Percentiles rank a stretch among this genome's conserved stretches.
Evolutionary conservation across 2,329 filamentous ascomycete species (phyloP).

Genomic region (Cladosporium halotolerans): DNA sequence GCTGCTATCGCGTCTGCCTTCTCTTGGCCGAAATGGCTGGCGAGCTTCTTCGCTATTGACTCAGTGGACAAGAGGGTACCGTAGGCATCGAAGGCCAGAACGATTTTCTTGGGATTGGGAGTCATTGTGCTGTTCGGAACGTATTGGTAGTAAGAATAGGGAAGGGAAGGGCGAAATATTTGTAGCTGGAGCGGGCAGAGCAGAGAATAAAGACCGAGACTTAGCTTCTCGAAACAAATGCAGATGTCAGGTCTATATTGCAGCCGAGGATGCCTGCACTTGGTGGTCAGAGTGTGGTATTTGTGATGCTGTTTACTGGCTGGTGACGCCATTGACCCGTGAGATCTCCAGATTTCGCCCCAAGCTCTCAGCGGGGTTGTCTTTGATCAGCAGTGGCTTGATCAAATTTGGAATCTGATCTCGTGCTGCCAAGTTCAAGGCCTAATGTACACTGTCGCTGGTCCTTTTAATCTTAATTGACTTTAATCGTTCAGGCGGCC

Average conservation of each 20-base stretch:
- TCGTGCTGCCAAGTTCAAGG: no score
- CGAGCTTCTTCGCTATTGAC: conserved; percentile 57
- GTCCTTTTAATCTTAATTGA: no score
- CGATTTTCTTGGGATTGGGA: conserved; percentile 4
- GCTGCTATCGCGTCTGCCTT: conserved; percentile 52
- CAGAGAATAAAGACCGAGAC: background rate
- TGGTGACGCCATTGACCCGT: conserved; percentile 6
- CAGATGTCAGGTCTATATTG: no score
- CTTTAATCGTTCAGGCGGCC: no score
- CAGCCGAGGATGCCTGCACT: no score
- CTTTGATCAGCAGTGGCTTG: background rate
- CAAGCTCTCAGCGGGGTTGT: background rate
- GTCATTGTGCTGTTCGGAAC: background rate
- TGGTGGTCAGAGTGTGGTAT: no score
- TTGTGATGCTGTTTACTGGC: no score
- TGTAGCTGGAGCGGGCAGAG: background rate
- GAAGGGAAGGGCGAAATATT: background rate
- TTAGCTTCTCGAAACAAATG: background rate
- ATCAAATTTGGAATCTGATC: background rate
- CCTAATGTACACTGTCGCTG: no score
- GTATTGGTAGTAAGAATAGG: background rate
- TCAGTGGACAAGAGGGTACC: conserved; percentile 68
- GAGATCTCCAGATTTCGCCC: conserved; percentile 4
- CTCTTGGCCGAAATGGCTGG: conserved; percentile 51
- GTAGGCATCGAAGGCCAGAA: conserved; percentile 67